A percentile compares a stretch with the other conserved stretches of the same genome.
phyloP scores from a whole-genome alignment of 1,284 basidiomycete genomes.

The Leccinum pachyderme region DNA sequence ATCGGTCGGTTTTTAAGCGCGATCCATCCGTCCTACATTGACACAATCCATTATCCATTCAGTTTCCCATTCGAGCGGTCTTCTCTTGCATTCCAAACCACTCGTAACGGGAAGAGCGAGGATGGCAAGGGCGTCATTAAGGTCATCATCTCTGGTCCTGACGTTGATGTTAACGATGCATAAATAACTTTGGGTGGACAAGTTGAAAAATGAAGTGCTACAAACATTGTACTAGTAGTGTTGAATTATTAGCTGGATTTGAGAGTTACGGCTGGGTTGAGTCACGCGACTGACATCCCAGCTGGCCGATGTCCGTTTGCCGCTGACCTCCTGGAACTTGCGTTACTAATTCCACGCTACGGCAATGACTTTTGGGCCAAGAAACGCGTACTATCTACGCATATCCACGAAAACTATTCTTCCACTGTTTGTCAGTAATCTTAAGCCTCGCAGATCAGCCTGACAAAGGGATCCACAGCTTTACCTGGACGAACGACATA shows the following conservation, averaged over 20 bases:
- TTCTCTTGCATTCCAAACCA: slow-evolving; percentile 77
- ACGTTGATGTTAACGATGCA: slow-evolving; percentile 40
- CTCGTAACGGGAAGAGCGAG: slow-evolving; percentile 75
- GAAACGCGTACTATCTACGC: slow-evolving; percentile 70
- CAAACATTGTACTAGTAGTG: too few relatives aligned
- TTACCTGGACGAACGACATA: slow-evolving; percentile 75
- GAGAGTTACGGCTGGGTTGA: too few relatives aligned
- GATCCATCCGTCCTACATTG: not conserved
- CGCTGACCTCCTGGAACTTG: not conserved
- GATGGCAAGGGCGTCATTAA: slow-evolving; percentile 76
- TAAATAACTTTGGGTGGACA: slow-evolving; percentile 18
- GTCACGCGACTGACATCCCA: too few relatives aligned
- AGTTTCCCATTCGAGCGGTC: slow-evolving; percentile 78
- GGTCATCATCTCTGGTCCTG: slow-evolving; percentile 76
- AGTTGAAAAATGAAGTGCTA: not conserved
- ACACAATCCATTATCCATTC: not conserved
- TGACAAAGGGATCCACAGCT: slow-evolving; percentile 41
- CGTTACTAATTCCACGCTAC: not conserved
- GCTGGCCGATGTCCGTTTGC: not conserved
- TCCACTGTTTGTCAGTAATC: slow-evolving; percentile 59
- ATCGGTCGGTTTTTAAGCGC: slow-evolving; percentile 51
- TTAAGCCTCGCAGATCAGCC: slow-evolving; percentile 1
- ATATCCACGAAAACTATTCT: slow-evolving; percentile 61
- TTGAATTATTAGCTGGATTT: too few relatives aligned
- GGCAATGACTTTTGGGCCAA: slow-evolving; percentile 49